Evolutionary conservation across 2,329 filamentous ascomycete genomes (phyloP), one percentile per base, ranked within the genome.

Genomic region (Alternaria metachromatica): DNA sequence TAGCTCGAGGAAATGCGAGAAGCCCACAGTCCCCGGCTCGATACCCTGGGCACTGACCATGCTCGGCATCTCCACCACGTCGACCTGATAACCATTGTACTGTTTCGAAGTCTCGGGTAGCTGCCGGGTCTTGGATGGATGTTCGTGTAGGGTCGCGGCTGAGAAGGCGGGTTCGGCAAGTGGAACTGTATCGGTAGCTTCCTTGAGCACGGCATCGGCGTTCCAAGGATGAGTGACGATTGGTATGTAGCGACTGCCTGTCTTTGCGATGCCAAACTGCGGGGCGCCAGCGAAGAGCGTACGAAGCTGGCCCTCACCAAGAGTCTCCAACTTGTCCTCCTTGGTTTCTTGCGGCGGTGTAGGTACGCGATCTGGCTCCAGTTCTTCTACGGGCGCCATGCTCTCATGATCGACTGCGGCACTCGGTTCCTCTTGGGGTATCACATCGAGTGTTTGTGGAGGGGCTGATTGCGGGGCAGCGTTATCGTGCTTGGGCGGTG

Each of bases 211-310:
- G 61, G 90, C 60, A 9, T 72, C 69, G 65, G 87, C 84, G 75
- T 92, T 88, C 85, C 89, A 92, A 2, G 89, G 90, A 74, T 89
- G 92, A 41, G 88, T 87, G 26, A 90, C 88, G 53, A 84, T 87
- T 21, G 90, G 89, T 70, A 88, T 85, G 21, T 87, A 87, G 85
- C 87, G 62, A 84, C 85, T 75, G 84, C 87, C 86, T 70, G 88
- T 85, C 62, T 84, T 86, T 56, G 87, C 85, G 68, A 87, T 85
- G 76, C 88, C 89, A 81, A 90, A 92, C 76, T 92, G 89, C 66
- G 90, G 90, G 46, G 90, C 90, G n/a, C 90, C 90, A 25, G 90
- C 91, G 82, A 92, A 93, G 72, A 92, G 85, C 78, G 88, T 88
- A 80, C 90, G 88, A 55, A 92, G 81, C 68, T 91, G 88, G 44